Conservation (phyloP, 106 monocot genomes). For the Phalaenopsis aphrodite region DNA sequence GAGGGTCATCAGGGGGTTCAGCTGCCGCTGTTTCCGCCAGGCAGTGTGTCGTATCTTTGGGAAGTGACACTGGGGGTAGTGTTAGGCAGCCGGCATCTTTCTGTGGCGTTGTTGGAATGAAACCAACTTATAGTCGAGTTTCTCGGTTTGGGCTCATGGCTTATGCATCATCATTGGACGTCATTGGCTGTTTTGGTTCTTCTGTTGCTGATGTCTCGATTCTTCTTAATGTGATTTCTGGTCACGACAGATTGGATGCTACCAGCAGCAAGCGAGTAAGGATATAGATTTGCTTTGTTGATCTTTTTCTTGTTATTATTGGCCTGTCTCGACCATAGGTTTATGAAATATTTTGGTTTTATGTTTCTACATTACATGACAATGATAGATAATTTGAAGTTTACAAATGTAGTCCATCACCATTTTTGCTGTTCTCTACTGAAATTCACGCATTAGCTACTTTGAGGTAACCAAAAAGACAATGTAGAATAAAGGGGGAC, state of each 20-base stretch:
- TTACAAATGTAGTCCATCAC: not conserved
- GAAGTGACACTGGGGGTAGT: conserved; percentile 96
- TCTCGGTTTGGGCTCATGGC: conserved; percentile 94
- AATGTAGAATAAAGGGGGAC: not conserved
- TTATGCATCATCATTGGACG: conserved; percentile 95
- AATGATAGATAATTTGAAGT: not conserved
- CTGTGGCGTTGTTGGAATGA: conserved; percentile 91
- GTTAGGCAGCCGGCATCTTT: conserved; percentile 98
- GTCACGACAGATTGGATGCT: conserved; percentile 76
- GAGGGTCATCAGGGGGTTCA: conserved; percentile 96
- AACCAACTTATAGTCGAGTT: conserved; percentile 93
- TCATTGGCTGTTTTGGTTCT: conserved; percentile 78
- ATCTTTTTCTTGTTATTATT: not conserved
- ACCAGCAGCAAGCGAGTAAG: conserved; percentile 75
- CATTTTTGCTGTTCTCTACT: not conserved
- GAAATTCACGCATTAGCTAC: not conserved
- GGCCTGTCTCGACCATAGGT: not conserved
- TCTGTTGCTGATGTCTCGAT: conserved; percentile 73
- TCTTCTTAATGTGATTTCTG: conserved; percentile 69
- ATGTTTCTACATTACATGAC: not conserved
- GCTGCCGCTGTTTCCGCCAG: conserved; percentile 90
- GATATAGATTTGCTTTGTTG: not conserved
- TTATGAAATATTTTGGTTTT: not conserved
- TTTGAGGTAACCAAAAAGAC: not conserved
- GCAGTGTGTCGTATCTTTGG: conserved; percentile 80